A percentile compares a stretch with the other conserved stretches of the same genome.
These are phyloP conservation scores for Candida yuanshanica DNA, from an alignment of 805 yeast species.

Conservation along the genomic window DNA sequence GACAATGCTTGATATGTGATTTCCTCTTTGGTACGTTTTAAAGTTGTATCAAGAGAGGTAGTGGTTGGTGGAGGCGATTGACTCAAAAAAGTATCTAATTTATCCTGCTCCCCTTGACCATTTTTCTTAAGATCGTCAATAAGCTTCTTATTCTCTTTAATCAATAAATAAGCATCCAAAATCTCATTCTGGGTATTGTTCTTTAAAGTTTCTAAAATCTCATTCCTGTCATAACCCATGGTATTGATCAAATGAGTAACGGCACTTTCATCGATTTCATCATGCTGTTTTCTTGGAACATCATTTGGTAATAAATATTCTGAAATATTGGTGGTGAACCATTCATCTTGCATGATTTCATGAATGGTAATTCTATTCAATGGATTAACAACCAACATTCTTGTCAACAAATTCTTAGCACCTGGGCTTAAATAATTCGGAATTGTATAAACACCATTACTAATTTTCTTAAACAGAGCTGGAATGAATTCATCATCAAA, in stretches of 20 bases:
- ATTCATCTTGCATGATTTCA: slow-evolving; percentile 88
- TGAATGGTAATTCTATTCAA: slow-evolving; percentile 87
- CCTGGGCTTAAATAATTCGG: slow-evolving; percentile 85
- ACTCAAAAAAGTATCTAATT: slow-evolving; percentile 52
- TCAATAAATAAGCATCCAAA: slow-evolving; percentile 76
- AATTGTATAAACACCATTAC: slow-evolving; percentile 86
- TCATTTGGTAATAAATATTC: slow-evolving; percentile 63
- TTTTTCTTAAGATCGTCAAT: slow-evolving; percentile 59
- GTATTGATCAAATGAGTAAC: slow-evolving; percentile 70
- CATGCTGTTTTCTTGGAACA: slow-evolving; percentile 26
- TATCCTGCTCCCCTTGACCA: slow-evolving; percentile 30
- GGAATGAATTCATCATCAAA: slow-evolving; percentile 97
- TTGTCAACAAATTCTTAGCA: slow-evolving; percentile 73
- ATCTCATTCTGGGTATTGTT: slow-evolving; percentile 65
- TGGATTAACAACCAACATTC: slow-evolving; percentile 94
- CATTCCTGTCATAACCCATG: slow-evolving; percentile 86
- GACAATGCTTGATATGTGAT: slow-evolving; percentile 27
- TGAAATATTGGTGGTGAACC: slow-evolving; percentile 82
- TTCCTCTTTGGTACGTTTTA: slow-evolving; percentile 24
- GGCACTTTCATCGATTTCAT: slow-evolving; percentile 66
- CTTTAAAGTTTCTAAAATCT: slow-evolving; percentile 66
- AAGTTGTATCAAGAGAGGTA: slow-evolving; percentile 11
- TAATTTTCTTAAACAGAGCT: slow-evolving; percentile 84
- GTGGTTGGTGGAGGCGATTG: slow-evolving; percentile 53
- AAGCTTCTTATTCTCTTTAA: slow-evolving; percentile 70